Base-by-base conservation (phyloP, 192 early-diverging fungal species). In the Pilaira anomala region DNA sequence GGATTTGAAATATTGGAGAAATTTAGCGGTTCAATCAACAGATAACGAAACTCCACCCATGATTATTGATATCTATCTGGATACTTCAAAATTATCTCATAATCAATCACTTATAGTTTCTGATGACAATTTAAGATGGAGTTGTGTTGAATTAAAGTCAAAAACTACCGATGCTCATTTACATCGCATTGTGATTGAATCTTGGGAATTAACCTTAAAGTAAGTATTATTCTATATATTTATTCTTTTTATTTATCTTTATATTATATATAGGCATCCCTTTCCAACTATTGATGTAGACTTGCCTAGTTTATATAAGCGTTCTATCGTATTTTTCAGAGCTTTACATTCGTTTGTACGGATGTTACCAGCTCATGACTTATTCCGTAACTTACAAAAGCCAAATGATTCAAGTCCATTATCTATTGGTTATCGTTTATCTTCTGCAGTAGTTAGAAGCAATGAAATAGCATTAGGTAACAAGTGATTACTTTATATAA, bases 311-410 rank as follows among this genome's bases (percentile, higher is more conserved):
- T 83, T 93, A 18, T 97, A 97, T 83, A 97, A 95, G 78, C 87
- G 90, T 52, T 89, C 88, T 11, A 91, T 93, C 50, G 85, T 89
- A 19, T 93, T 97, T 67, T 97, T 97, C 71, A 82, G 95, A 39
- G 88, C 89, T 13, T 71, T 97, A 8, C 90, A 87, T 78, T 77
- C 87, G 14, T 85, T 86, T 66, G 87, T 92, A 58, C 81, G 89
- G 16, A 80, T 95, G 26, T 72, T 97, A 60, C 94, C 94, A 0
- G 79, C 85, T 13, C 82, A 87, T 58, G 56, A 58, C 40, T 39
- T 58, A 21, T 58, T 36, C 25, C 82, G 56, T 36, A 58, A 42
- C 11, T 19, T 58, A 13, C 39, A 42, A 41, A 58, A 78, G 9
- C 77, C 89, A 11, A 75, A 74, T 49, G 76, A 76, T 14, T 24